Evolutionary conservation across 1,284 basidiomycete genomes (phyloP).

Genomic region (Pisolithus thermaeus): DNA sequence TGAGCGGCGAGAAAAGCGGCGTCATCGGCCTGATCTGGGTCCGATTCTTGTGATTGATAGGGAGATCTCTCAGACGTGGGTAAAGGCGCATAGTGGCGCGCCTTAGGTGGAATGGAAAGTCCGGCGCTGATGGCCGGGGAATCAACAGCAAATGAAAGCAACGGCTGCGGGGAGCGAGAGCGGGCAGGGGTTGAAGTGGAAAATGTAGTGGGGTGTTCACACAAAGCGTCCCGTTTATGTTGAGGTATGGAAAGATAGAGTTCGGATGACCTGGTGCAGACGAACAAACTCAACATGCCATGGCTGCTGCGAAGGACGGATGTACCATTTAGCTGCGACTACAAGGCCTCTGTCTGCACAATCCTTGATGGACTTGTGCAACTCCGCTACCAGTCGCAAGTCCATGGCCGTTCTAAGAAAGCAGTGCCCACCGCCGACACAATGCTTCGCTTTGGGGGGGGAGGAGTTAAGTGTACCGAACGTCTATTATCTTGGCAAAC

Average conservation of each 20-base stretch:
- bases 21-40: slow-evolving; percentile 55
- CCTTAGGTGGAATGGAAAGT: slow-evolving; percentile 13
- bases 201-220: slow-evolving; percentile 25
- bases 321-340: slow-evolving; percentile 70
- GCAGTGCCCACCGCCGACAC: neutral
- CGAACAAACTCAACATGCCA: slow-evolving; percentile 13
- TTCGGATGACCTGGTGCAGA: slow-evolving; percentile 58
- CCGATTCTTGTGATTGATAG: slow-evolving; percentile 34
- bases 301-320: slow-evolving; percentile 8
- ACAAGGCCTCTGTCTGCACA: slow-evolving; percentile 55
- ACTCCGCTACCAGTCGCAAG: slow-evolving; percentile 34
- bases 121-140: slow-evolving; percentile 31
- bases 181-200: slow-evolving; percentile 52
- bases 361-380: slow-evolving; percentile 51
- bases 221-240: slow-evolving; percentile 35
- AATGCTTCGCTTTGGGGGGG: too few relatives aligned
- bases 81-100: slow-evolving; percentile 22
- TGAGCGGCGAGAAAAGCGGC: slow-evolving; percentile 70
- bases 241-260: slow-evolving; percentile 57
- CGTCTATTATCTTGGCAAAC: too few relatives aligned
- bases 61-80: slow-evolving; percentile 19
- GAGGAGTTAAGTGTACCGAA: too few relatives aligned
- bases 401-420: slow-evolving; percentile 16
- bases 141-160: slow-evolving; percentile 29
- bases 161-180: slow-evolving; percentile 34